A percentile compares a stretch with the other conserved stretches of the same genome.
These are phyloP conservation scores for Macrocystidia cucumis DNA, from an alignment of 1,284 basidiomycete species.

Conservation along the genomic window DNA sequence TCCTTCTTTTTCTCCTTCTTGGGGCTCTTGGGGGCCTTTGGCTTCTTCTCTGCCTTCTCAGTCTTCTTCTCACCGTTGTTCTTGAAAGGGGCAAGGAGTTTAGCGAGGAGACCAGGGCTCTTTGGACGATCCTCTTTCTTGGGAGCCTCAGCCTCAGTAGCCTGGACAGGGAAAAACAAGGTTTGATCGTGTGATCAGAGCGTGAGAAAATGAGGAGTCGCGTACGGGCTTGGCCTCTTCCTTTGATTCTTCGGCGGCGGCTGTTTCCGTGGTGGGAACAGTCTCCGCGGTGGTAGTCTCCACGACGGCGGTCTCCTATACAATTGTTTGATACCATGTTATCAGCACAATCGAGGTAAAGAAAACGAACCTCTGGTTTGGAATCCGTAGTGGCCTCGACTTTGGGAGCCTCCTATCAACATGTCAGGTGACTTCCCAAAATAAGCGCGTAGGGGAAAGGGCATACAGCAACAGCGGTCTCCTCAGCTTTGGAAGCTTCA, in stretches of 20 bases:
- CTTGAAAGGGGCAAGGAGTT: conserved; percentile 70
- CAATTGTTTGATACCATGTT: conserved; percentile 18
- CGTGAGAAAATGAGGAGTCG: conserved; percentile 11
- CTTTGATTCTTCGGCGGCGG: conserved; percentile 36
- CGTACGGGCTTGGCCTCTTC: conserved; percentile 59
- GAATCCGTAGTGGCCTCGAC: too few relatives aligned
- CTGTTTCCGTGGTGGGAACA: conserved; percentile 28
- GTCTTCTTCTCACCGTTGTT: too few relatives aligned
- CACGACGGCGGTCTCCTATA: conserved; percentile 22
- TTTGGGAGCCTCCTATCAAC: conserved; percentile 37
- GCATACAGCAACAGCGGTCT: conserved; percentile 27
- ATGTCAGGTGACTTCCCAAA: conserved; percentile 7
- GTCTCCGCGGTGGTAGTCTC: conserved; percentile 28
- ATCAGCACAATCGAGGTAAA: conserved; percentile 13
- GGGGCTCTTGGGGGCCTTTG: conserved; percentile 51
- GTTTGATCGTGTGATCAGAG: conserved; percentile 7
- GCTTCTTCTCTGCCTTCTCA: conserved; percentile 64
- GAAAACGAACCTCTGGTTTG: conserved; percentile 6
- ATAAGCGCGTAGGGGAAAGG: conserved; percentile 9
- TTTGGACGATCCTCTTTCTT: conserved; percentile 73
- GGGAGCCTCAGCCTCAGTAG: conserved; percentile 32
- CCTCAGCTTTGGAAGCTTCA: conserved; percentile 35
- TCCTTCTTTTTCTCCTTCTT: conserved; percentile 70
- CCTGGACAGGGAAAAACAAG: conserved; percentile 14
- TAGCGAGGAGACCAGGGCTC: conserved; percentile 66